Evolutionary conservation across 2,329 filamentous ascomycete species (phyloP), one percentile per base, ranked within the genome.

Genomic region (Paraphaeosphaeria sporulosa): DNA sequence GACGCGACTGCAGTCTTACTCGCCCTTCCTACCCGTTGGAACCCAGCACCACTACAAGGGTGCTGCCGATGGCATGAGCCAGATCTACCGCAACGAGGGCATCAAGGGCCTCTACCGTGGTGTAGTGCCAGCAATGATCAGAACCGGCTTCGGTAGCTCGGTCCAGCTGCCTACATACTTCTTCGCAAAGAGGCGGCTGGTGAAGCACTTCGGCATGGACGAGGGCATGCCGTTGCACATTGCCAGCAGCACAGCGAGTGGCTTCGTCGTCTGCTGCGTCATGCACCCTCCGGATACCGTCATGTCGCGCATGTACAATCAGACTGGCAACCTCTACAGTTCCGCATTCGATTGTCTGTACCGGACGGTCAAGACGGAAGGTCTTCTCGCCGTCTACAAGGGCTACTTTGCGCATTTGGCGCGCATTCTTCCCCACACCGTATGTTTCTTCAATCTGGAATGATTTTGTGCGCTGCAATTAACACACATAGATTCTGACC

Each of bases 211-310:
- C 56, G 93, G 89, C 48, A 93, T 98, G 90, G 84, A 95, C 73
- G 95, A 99, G 75, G 94, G 95, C 1, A 91, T 93, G 40, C 89
- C 91, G 47, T 82, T 99, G 72, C 95, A 99, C 78, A 83, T 99
- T 66, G 86, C 92, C 40, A 96, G 93, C 78, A 97, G 93, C 70
- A 89, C 94, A 4, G 89, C 88, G 40, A 97, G 93, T 72, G 95
- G 95, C 0, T 97, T 99, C 72, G 95, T 97, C 13, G 95, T 99
- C 19, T 99, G 95, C 82, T 92, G 92, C 70, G 89, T 98, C 65
- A 99, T 99, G 95, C 95, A 99, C 74, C 95, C 95, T 56, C 95
- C 95, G 86, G 95, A 99, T 78, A 99, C 95, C 5, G 92, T 99
- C 80, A 99, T 99, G 95, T 95, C 93, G 63, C 90, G 95, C 64